Conservation (phyloP, 768 basidiomycete genomes). For the Dendrothele bispora region DNA sequence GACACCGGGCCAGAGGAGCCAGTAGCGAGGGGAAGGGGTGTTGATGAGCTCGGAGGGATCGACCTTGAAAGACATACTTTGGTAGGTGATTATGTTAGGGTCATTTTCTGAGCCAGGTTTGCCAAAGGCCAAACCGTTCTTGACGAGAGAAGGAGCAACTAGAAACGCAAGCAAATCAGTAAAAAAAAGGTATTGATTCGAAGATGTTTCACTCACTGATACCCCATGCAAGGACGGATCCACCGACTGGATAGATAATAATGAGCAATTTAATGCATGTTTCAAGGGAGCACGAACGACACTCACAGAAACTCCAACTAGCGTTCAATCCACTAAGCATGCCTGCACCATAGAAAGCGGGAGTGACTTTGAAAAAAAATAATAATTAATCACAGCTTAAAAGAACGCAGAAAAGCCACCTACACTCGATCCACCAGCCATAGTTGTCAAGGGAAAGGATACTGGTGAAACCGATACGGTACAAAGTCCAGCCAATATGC, state of each 20-base stretch:
- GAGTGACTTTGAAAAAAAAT: no score
- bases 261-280: slow-evolving; percentile 4
- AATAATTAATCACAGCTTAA: no score
- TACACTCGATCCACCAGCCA: slow-evolving; percentile 58
- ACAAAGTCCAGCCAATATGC: no score
- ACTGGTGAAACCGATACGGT: slow-evolving; percentile 55
- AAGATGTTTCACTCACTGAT: slow-evolving; percentile 46
- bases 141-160: slow-evolving; percentile 54
- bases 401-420: slow-evolving; percentile 21
- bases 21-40: slow-evolving; percentile 60
- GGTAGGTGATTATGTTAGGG: no score
- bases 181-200: neutral
- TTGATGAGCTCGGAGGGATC: no score
- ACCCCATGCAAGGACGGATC: slow-evolving; percentile 59
- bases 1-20: slow-evolving; percentile 66
- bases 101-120: slow-evolving; percentile 22
- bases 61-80: no score
- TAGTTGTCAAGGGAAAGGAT: slow-evolving; percentile 62
- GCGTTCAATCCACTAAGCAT: slow-evolving; percentile 57
- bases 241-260: slow-evolving; percentile 40
- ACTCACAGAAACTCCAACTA: slow-evolving; percentile 57
- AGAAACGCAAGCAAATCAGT: neutral
- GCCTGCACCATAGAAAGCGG: no score
- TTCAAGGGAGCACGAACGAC: neutral
- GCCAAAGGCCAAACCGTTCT: slow-evolving; percentile 53